Evolutionary conservation across 768 basidiomycete species (phyloP), one percentile per base, ranked within the genome.

Genomic region (Hygrophoropsis aurantiaca): DNA sequence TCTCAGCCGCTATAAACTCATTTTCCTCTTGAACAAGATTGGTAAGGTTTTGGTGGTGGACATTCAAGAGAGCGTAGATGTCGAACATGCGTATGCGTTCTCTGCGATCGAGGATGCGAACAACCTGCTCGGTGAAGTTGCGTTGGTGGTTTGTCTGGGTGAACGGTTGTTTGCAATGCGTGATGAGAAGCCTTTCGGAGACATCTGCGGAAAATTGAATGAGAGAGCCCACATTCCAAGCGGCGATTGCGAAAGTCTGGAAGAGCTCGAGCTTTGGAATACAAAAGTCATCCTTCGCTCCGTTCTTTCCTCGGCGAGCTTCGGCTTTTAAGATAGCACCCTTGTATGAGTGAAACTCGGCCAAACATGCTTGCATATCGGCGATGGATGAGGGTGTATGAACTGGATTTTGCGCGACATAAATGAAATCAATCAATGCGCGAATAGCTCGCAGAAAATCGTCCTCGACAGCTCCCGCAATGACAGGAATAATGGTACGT

Each of bases 211-310:
- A 64, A 58, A 58, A 70, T 43, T 74, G 64, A 6, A 61, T 58
- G 7, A 64, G 38, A 11, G 50, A 55, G 0, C 71, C 72, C 24
- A 70, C 49, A n/a, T n/a, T 8, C 50, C 37, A 19, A 27, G 40
- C 2, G 26, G 6, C 11, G 11, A 9, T 11, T 3, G 16, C 13
- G 8, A 44, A 44, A 36, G 61, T 66, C 25, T 70, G 68, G 11
- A 71, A 43, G 20, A 68, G 58, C 42, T 71, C 66, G 6, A 74
- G 61, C 51, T 76, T 76, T 3, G 71, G 73, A 26, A 75, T 74
- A n/a, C 62, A 44, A 44, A 44, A 44, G 15, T 62, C 34, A 26
- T 65, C 65, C 4, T 57, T 46, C 6, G 27, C 27, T 5, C 25
- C 41, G 4, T 33, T 34, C 5, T 32, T 23, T 3, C 47, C 47